Evolutionary conservation across 192 early-diverging fungal species (phyloP).

Genomic region (Linnemannia schmuckeri): DNA sequence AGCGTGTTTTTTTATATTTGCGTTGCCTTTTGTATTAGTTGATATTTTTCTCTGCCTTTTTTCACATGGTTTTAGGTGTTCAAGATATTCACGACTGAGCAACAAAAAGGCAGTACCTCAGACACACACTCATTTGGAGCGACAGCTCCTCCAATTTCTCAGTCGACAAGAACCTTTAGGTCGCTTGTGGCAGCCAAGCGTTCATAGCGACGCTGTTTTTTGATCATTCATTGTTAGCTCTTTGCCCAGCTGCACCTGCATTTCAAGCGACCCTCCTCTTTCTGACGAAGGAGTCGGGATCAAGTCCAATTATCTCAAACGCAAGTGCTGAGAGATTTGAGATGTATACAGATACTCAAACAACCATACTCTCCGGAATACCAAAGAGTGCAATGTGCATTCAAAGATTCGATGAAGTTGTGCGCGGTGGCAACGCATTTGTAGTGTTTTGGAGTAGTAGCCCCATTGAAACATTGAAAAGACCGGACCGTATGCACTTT

Average conservation of each 20-base stretch:
- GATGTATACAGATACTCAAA: slow-evolving; percentile 68
- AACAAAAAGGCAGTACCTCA: background rate
- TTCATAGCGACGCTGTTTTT: too few relatives aligned
- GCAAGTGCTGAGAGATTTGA: slow-evolving; percentile 6
- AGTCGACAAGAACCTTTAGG: background rate
- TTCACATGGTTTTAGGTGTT: background rate
- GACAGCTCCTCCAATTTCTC: background rate
- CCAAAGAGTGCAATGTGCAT: slow-evolving; percentile 70
- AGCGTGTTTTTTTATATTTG: background rate
- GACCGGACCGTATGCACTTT: too few relatives aligned
- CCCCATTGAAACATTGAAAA: too few relatives aligned
- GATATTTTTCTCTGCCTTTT: background rate
- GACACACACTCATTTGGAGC: background rate
- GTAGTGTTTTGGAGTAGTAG: too few relatives aligned
- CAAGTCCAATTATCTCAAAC: slow-evolving; percentile 28
- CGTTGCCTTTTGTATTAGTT: background rate
- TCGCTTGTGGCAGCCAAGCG: too few relatives aligned
- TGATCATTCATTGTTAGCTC: too few relatives aligned
- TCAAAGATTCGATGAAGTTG: slow-evolving; percentile 73
- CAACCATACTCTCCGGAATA: slow-evolving; percentile 65
- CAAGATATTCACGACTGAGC: background rate
- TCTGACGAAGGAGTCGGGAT: slow-evolving; percentile 28
- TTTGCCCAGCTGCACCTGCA: slow-evolving; percentile 26
- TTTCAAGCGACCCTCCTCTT: slow-evolving; percentile 29
- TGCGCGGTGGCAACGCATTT: too few relatives aligned